Base-by-base conservation (phyloP, 129 eudicot species). In the Lactuca sativa region DNA sequence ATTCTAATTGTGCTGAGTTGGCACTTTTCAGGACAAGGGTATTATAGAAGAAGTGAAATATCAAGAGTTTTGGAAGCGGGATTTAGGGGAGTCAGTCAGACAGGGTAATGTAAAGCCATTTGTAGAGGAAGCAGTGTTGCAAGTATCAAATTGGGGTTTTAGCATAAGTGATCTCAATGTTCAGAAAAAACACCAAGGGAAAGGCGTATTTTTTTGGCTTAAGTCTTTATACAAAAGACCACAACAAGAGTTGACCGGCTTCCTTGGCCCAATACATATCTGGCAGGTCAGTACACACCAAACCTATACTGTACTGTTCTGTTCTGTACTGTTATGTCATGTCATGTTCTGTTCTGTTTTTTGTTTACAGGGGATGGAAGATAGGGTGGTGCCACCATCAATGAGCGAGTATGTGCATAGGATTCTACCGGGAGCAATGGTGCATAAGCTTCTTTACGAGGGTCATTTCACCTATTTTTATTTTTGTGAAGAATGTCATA, bases 401-500 rank as follows among this genome's bases (percentile, higher is more conserved):
- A 82, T 82, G 88, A 78, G 81, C 36, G 93, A 86, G 58, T 92
- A 75, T 67, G 79, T 85, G 55, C 83, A 77, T 44, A 84, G 97
- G 54, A 80, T 84, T 72, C 65, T 92, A 70, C 96, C 97, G 7
- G 91, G 91, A 30, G 89, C 81, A 64, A 86, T 89, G 89, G 89
- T 92, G 54, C 97, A 92, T 68, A 92, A 78, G 82, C 96, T 92
- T 47, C 89, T 82, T 25, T 80, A 86, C 65, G 96, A 92, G 68
- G 96, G 97, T 21, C 96, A 92, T 70, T 92, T 88, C 74, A 86
- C 96, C 32, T 88, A 92, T 74, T 84, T 88, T 69, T 92, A 86
- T 67, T 86, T 92, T 74, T 92, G 97, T n/a, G 86, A 88, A 60
- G 96, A 92, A 71, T 92, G 97, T 61, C 97, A 92, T 61, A 81